These are phyloP conservation scores for Cenchrus purpureus DNA, from an alignment of 176 grass and related monocot genomes.

Conservation along the genomic window DNA sequence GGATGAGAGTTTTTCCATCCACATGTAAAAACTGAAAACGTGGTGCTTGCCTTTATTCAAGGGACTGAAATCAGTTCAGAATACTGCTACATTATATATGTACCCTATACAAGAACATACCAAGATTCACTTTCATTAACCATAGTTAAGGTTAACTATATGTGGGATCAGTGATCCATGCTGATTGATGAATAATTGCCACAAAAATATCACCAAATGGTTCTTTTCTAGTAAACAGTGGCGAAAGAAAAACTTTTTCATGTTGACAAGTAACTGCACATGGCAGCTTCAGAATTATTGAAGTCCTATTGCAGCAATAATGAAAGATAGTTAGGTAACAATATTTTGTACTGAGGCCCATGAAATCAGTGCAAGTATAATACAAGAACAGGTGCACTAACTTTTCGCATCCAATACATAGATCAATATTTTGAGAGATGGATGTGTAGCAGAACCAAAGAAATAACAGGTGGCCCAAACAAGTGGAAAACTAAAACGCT, in stretches of 20 bases:
- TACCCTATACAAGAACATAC: conserved; percentile 7
- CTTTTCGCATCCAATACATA: background rate
- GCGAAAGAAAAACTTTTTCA: background rate
- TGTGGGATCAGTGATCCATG: background rate
- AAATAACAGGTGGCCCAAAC: background rate
- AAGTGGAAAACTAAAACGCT: background rate
- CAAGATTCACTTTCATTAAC: background rate
- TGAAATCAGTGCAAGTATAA: background rate
- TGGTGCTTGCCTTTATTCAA: background rate
- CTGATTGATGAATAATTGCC: background rate
- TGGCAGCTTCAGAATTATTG: conserved; percentile 8
- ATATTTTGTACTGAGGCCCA: background rate
- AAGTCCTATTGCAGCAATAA: conserved; percentile 4
- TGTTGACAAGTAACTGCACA: background rate
- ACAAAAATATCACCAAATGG: background rate
- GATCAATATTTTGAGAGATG: background rate
- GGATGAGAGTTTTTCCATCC: background rate
- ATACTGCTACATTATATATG: background rate
- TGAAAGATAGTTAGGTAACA: background rate
- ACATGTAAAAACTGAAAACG: background rate
- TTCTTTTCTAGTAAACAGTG: background rate
- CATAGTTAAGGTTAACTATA: conserved; percentile 10
- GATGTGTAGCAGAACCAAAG: background rate
- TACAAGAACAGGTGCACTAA: background rate
- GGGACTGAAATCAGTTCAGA: background rate